Evolutionary conservation across 139 green algal species (phyloP).

Genomic region (Tetradesmus obliquus): DNA sequence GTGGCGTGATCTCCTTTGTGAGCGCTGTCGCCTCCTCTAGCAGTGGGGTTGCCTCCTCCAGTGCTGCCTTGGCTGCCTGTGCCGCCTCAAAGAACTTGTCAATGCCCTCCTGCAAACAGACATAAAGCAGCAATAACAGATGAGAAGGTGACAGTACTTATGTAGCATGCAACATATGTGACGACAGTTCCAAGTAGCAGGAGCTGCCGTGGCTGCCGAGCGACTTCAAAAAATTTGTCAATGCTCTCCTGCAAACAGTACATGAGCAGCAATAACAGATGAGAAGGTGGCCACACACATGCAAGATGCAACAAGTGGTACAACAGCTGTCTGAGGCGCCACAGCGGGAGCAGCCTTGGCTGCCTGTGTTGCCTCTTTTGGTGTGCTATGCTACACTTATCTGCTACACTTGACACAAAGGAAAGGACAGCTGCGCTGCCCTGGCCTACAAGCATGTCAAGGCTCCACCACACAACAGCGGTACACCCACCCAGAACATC

Average conservation of each 20-base stretch:
- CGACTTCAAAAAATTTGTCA: not conserved
- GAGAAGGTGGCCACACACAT: no score
- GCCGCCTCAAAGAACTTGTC: constrained; percentile 88
- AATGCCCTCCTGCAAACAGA: constrained; percentile 48
- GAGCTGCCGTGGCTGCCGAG: not conserved
- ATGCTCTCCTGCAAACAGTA: not conserved
- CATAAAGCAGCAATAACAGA: not conserved
- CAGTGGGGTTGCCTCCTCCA: constrained; percentile 49
- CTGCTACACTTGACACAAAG: no score
- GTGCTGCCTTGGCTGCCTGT: constrained; percentile 70
- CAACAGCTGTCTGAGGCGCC: no score
- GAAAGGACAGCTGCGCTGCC: no score
- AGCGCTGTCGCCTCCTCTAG: constrained; percentile 41
- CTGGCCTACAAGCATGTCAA: no score
- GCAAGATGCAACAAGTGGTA: no score
- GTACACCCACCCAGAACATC: no score
- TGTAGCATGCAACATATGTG: not conserved
- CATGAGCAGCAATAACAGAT: not conserved
- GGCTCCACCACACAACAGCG: no score
- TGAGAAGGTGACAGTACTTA: not conserved
- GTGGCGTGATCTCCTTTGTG: constrained; percentile 52
- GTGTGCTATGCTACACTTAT: no score
- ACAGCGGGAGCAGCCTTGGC: no score
- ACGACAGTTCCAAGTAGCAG: not conserved
- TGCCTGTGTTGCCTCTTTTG: no score